Evolutionary conservation across 257 asterid species (phyloP).

Genomic region (Gentiana dahurica): DNA sequence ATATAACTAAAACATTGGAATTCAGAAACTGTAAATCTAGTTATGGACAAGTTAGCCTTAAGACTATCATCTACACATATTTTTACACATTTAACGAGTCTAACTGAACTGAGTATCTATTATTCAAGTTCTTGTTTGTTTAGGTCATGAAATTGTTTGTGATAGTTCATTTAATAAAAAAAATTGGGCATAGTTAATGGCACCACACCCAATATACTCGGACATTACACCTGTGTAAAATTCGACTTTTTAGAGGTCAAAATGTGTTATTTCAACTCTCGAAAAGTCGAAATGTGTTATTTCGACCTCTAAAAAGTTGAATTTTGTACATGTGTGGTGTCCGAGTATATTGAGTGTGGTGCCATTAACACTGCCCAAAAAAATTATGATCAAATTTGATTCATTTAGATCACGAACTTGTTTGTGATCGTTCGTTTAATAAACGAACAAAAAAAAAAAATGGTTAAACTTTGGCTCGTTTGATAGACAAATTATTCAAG

Average conservation of each 20-base stretch:
- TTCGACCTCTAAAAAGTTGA: background rate
- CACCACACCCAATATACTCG: background rate
- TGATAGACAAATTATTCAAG: too few species aligned
- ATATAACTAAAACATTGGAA: background rate
- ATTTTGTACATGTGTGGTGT: background rate
- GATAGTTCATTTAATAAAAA: background rate
- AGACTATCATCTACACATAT: background rate
- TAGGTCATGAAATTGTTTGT: background rate
- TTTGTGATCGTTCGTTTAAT: too few species aligned
- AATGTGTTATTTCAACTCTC: too few species aligned
- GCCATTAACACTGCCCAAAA: too few species aligned
- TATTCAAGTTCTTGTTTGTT: too few species aligned
- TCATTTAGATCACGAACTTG: too few species aligned
- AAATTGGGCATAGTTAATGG: background rate
- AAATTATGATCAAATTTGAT: too few species aligned
- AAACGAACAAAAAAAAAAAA: too few species aligned
- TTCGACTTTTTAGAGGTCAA: too few species aligned
- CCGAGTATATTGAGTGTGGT: too few species aligned
- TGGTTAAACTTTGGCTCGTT: background rate
- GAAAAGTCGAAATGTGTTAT: too few species aligned
- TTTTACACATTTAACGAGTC: background rate
- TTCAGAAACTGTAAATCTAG: background rate
- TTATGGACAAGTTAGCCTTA: background rate
- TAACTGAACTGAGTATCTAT: background rate
- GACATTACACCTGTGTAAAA: background rate